Evolutionary conservation across 140 eudicot genomes (phyloP).

Genomic region (Oenanthe javanica): DNA sequence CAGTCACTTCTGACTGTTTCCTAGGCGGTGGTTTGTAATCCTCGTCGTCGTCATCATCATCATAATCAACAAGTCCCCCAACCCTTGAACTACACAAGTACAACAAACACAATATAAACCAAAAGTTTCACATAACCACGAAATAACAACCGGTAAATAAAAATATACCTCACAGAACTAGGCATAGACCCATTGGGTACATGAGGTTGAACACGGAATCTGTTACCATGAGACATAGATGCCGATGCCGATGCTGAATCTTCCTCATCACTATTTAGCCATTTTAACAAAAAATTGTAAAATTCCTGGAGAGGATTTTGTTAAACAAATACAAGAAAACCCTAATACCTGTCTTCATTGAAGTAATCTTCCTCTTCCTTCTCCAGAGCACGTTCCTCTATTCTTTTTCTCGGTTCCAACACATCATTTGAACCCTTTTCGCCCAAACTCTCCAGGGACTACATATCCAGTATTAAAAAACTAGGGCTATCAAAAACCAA

Average conservation of each 20-base stretch:
- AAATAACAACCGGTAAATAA: background rate
- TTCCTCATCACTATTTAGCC: constrained; percentile 72
- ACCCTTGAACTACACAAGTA: constrained; percentile 31
- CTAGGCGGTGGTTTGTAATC: constrained; percentile 77
- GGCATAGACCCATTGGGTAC: constrained; percentile 54
- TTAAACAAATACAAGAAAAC: background rate
- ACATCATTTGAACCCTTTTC: constrained; percentile 28
- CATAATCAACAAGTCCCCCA: constrained; percentile 89
- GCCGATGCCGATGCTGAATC: constrained; percentile 76
- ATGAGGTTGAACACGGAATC: constrained; percentile 41
- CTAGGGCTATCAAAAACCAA: background rate
- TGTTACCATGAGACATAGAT: constrained; percentile 32
- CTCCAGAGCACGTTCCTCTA: constrained; percentile 86
- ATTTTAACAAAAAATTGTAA: constrained; percentile 8
- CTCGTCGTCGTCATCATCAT: constrained; percentile 87
- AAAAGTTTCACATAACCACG: background rate
- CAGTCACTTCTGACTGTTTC: constrained; percentile 39
- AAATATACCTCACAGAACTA: constrained; percentile 49
- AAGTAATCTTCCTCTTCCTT: constrained; percentile 98
- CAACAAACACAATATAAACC: background rate
- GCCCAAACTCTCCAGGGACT: constrained; percentile 65
- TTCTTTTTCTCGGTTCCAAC: constrained; percentile 60
- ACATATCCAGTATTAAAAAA: constrained; percentile 15
- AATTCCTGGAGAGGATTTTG: background rate
- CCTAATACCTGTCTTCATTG: constrained; percentile 69